Base-by-base conservation (phyloP, 768 basidiomycete species). In the Boletus reticuloceps region DNA sequence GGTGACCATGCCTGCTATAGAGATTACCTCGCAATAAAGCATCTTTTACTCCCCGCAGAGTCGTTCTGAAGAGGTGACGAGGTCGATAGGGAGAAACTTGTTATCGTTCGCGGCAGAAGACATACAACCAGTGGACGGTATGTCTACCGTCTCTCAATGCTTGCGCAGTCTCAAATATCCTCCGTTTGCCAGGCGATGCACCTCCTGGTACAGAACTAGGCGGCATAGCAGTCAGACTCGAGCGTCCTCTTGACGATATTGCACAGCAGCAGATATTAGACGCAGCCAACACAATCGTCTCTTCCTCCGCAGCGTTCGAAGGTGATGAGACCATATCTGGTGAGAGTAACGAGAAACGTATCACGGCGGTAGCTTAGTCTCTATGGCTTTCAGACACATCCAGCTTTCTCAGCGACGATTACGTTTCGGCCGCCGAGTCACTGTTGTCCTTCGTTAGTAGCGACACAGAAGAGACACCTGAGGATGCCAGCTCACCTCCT, bases 61-160 rank as follows among this genome's bases (percentile, higher is more conserved):
- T 14, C 43, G 4, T 37, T 63, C 61, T 0, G 62, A 63, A 3
- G 47, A 38, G n/a, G 16, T 63, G 9, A 13, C 36, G n/a, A n/a
- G n/a, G 19, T 7, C 50, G 2, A 4, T 27, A 17, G 19, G 16
- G 2, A 51, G 61, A 38, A 8, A 6, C 6, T 40, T 55, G 1
- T 34, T 63, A 5, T 59, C 61, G 19, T 9, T 63, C 5, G 20
- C 42, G 4, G 4, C 4, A 5, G 31, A 43, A 13, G 58, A 56
- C 13, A 2, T 56, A 0, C 32, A 51, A n/a, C 36, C 29, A 29
- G 47, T 43, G 0, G 5, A 41, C 1, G 11, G 61, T 63, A 20
- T 27, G 60, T 50, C 25, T 42, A 5, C 19, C 6, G 27, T 17
- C 17, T 13, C 7, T 11, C 2, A 4, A 20, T 22, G 14, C 36